These are phyloP conservation scores for Phylloporus rhodoxanthus DNA, from an alignment of 768 basidiomycete genomes.

Conservation along the genomic window DNA sequence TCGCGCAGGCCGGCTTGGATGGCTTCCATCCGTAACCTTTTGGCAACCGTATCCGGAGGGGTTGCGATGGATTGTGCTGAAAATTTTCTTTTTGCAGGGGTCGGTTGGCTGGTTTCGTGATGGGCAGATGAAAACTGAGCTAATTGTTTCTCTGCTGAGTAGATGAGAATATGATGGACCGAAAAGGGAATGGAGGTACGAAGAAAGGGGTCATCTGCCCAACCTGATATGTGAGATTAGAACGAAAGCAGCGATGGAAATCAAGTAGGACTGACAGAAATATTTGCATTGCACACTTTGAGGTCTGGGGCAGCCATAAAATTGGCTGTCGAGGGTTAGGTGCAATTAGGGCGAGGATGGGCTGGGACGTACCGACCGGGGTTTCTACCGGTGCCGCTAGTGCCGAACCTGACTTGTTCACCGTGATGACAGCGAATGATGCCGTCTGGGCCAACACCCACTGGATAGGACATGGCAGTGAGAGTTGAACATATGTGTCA, in stretches of 20 bases:
- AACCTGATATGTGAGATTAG: constrained; percentile 21
- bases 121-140: neutral
- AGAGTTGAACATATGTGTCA: constrained; percentile 8
- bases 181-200: neutral
- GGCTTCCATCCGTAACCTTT: constrained; percentile 1
- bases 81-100: constrained; percentile 6
- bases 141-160: neutral
- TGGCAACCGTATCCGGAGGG: neutral
- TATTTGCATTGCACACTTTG: constrained; percentile 20
- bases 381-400: constrained; percentile 30
- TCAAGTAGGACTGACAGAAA: constrained; percentile 29
- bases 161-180: neutral
- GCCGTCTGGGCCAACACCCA: constrained; percentile 21
- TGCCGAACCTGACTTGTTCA: constrained; percentile 16
- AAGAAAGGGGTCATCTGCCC: constrained; percentile 27
- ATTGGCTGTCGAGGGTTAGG: constrained; percentile 19
- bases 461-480: constrained; percentile 10
- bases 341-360: neutral
- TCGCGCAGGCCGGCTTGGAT: constrained; percentile 14
- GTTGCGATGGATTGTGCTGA: neutral
- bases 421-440: constrained; percentile 34
- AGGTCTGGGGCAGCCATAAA: constrained; percentile 35
- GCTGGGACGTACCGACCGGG: constrained; percentile 32
- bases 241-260: neutral
- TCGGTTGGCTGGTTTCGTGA: neutral